These are phyloP conservation scores for Alternaria arborescens DNA, from an alignment of 2,329 filamentous ascomycete genomes.

Conservation along the genomic window DNA sequence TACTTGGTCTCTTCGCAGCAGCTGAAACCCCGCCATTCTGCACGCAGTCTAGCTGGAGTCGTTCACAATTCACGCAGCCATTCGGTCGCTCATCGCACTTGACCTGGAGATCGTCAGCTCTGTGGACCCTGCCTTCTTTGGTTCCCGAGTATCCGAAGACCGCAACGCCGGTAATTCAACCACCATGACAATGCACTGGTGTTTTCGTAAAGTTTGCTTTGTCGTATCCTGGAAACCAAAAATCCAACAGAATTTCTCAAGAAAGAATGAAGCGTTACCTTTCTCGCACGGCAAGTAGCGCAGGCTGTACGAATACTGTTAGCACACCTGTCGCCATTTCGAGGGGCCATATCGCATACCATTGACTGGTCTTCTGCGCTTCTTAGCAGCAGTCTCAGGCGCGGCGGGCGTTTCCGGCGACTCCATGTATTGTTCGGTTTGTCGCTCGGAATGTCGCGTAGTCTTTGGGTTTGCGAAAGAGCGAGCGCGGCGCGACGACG, in stretches of 20 bases:
- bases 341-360: slow-evolving; percentile 23
- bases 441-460: slow-evolving; percentile 24
- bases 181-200: background rate
- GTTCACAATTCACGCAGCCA: slow-evolving; percentile 43
- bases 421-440: slow-evolving; percentile 21
- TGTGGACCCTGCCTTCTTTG: background rate
- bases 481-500: slow-evolving; percentile 12
- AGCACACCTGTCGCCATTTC: slow-evolving; percentile 7
- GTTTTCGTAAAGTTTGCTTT: background rate
- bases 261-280: slow-evolving; percentile 16
- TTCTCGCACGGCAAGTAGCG: slow-evolving; percentile 29
- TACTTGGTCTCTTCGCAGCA: slow-evolving; percentile 24
- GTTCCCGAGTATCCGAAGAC: background rate
- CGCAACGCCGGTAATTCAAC: background rate
- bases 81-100: slow-evolving; percentile 45
- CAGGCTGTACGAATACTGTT: slow-evolving; percentile 22
- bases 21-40: slow-evolving; percentile 32
- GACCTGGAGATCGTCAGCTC: slow-evolving; percentile 29
- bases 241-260: background rate
- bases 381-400: slow-evolving; percentile 27
- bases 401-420: slow-evolving; percentile 19
- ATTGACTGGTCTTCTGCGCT: slow-evolving; percentile 38
- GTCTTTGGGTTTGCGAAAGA: slow-evolving; percentile 16
- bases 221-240: background rate
- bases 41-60: slow-evolving; percentile 40